Conservation (phyloP, 2,329 filamentous ascomycete species). For the Huntiella bhutanensis region DNA sequence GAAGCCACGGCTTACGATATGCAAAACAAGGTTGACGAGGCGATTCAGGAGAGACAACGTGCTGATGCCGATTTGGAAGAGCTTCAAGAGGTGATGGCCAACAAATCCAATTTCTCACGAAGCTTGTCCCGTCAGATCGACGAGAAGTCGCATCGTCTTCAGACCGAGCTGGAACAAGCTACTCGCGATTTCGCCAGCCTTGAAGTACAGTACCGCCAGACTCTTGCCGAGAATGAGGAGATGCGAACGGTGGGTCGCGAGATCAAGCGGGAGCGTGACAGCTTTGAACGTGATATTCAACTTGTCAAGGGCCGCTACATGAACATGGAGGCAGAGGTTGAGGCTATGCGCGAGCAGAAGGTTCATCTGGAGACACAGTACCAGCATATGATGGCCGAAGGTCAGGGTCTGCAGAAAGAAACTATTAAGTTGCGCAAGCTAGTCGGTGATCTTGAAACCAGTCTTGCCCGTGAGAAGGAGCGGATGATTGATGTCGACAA, state of each 20-base stretch:
- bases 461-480: conserved; percentile 34
- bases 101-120: conserved; percentile 61
- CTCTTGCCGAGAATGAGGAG: conserved; percentile 27
- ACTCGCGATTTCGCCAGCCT: conserved; percentile 30
- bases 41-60: conserved; percentile 33
- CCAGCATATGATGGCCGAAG: conserved; percentile 47
- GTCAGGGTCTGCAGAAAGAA: conserved; percentile 45
- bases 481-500: conserved; percentile 41
- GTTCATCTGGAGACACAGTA: conserved; percentile 49
- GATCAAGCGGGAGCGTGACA: conserved; percentile 24
- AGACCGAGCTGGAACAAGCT: conserved; percentile 42
- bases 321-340: conserved; percentile 32
- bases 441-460: conserved; percentile 28
- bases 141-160: conserved; percentile 46
- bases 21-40: conserved; percentile 34
- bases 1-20: conserved; percentile 36
- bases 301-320: conserved; percentile 28
- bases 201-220: conserved; percentile 30
- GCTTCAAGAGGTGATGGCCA: conserved; percentile 57
- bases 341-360: conserved; percentile 44
- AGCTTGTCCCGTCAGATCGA: conserved; percentile 58
- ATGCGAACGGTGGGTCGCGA: conserved; percentile 27
- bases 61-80: conserved; percentile 43
- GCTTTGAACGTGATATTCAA: conserved; percentile 20
- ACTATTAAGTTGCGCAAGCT: conserved; percentile 30